A percentile compares a stretch with the other conserved stretches of the same genome.
These are phyloP conservation scores for Millerago galiae DNA, from an alignment of 805 yeast genomes.

Conservation along the genomic window DNA sequence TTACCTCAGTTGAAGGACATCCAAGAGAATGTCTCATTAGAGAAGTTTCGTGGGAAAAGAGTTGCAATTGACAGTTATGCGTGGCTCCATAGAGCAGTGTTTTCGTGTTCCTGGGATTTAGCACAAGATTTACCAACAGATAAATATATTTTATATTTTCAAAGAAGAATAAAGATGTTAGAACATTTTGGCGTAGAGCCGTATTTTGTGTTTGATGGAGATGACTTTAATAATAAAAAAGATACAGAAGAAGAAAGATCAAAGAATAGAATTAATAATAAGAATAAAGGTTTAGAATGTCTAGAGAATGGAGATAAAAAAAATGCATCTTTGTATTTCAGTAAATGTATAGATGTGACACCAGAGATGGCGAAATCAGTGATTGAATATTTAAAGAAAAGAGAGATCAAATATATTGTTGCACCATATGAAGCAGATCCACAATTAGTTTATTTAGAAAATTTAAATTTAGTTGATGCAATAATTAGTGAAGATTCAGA, in stretches of 20 bases:
- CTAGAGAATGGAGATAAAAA: slow-evolving; percentile 46
- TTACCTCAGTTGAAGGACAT: slow-evolving; percentile 74
- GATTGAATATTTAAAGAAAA: slow-evolving; percentile 59
- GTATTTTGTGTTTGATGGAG: slow-evolving; percentile 92
- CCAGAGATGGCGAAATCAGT: slow-evolving; percentile 87
- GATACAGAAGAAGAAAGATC: slow-evolving; percentile 65
- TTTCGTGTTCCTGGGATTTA: slow-evolving; percentile 77
- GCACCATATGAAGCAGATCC: slow-evolving; percentile 99
- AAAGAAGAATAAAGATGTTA: slow-evolving; percentile 62
- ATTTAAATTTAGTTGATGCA: slow-evolving; percentile 68
- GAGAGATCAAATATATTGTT: slow-evolving; percentile 64
- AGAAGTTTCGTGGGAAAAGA: slow-evolving; percentile 61
- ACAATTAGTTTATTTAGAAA: slow-evolving; percentile 87
- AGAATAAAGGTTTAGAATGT: slow-evolving; percentile 46
- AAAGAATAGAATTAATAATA: slow-evolving; percentile 50
- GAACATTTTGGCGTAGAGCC: slow-evolving; percentile 64
- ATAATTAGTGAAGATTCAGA: slow-evolving; percentile 94
- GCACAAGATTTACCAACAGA: slow-evolving; percentile 65
- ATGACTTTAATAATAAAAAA: slow-evolving; percentile 69
- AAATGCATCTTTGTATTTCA: slow-evolving; percentile 61
- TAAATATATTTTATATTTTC: slow-evolving; percentile 64
- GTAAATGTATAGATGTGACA: slow-evolving; percentile 79
- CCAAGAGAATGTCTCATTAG: slow-evolving; percentile 52
- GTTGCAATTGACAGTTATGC: slow-evolving; percentile 95
- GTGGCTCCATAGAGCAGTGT: slow-evolving; percentile 88